These are phyloP conservation scores for Moricandia moricandioides DNA, from an alignment of 345 rosid genomes.

Conservation along the genomic window DNA sequence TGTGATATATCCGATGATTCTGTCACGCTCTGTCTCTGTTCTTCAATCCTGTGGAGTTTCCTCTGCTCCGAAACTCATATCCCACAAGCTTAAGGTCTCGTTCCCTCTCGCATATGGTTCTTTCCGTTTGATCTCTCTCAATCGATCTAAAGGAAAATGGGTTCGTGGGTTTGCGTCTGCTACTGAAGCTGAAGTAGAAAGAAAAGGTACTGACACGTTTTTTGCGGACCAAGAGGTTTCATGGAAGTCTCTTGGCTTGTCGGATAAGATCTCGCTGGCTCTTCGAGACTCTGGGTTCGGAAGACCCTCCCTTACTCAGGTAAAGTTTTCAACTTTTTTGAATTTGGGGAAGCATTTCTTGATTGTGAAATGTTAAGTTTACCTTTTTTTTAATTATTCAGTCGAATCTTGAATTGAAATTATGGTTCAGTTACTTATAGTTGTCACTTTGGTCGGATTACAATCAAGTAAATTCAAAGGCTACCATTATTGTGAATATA, in stretches of 20 bases:
- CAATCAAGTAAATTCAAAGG: background rate
- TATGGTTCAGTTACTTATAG: background rate
- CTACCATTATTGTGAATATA: too few relatives aligned
- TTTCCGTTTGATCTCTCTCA: conserved; percentile 37
- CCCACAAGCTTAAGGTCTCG: conserved; percentile 39
- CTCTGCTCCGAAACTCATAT: conserved; percentile 41
- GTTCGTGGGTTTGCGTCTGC: conserved; percentile 39
- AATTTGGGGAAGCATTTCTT: background rate
- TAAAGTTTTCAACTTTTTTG: conserved; percentile 1
- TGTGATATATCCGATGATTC: conserved; percentile 33
- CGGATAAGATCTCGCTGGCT: conserved; percentile 58
- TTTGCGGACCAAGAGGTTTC: conserved; percentile 66
- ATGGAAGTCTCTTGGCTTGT: conserved; percentile 80
- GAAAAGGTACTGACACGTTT: conserved; percentile 47
- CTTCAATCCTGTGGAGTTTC: conserved; percentile 42
- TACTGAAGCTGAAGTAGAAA: conserved; percentile 34
- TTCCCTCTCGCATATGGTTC: conserved; percentile 36
- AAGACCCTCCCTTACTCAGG: conserved; percentile 93
- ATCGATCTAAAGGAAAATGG: conserved; percentile 30
- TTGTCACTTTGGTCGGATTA: background rate
- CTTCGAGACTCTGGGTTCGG: conserved; percentile 58
- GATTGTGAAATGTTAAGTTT: background rate
- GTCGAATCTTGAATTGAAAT: background rate
- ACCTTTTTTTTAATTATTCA: background rate
- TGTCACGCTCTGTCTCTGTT: conserved; percentile 48